Evolutionary conservation across 2,329 filamentous ascomycete species (phyloP), one percentile per base, ranked within the genome.

Genomic region (Trichoderma afroharzianum): DNA sequence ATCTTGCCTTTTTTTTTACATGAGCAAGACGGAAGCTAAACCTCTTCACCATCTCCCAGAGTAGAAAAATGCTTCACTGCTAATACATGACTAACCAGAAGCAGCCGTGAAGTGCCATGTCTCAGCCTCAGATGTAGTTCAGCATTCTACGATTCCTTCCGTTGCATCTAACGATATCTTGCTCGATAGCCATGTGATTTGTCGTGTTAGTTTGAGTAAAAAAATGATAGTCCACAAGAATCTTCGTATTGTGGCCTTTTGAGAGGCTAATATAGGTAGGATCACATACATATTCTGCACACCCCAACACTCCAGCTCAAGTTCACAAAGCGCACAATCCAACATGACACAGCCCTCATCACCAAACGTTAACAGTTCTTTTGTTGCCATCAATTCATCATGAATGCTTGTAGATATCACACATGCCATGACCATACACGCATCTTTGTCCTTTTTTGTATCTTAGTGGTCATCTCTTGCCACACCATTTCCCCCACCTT

Each of bases 351-450:
- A 24, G 21, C 47, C 24, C 3, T 14, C 47, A 24, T 24, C 11
- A 24, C 47, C 21, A 53, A 14, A 2, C 21, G 0, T 24, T 53
- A 1, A 53, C 0, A 6, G 3, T 6, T 53, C 11, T 14, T 1
- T 6, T 21, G 14, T 53, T 6, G 3, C 1, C 21, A 24, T 53
- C 47, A 24, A 50, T 24, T 50, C n/a, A 50, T 21, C n/a, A 50
- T 1, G 0, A 21, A 0, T 24, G n/a, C 11, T 53, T 53, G 5
- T 53, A 24, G 4, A 53, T 14, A 24, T 53, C 47, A 14, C 47
- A 21, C 1, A 14, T 50, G 0, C 3, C 11, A 6, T 3, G 1
- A 50, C 2, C 1, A 21, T 3, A 3, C 2, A 50, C 1, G 47
- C 47, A 12, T 53, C 47, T 14, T 53, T 21, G 11, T 2, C 9